phyloP scores from a whole-genome alignment of 1,139 yeast genomes.

The Spencermartinsiella ligniputridi region DNA sequence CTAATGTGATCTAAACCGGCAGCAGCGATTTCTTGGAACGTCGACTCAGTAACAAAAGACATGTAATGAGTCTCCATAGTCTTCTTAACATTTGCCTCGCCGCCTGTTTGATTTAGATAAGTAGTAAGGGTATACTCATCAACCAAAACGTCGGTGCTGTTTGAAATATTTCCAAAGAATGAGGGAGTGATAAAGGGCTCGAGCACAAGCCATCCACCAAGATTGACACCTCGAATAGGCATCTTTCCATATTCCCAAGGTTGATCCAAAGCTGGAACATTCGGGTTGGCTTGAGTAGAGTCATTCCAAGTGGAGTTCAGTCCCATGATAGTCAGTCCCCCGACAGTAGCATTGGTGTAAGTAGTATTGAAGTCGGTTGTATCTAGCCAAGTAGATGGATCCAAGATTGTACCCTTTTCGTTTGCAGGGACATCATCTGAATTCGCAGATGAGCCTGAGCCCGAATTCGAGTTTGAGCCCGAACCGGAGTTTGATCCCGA shows the following conservation, averaged over 20 bases:
- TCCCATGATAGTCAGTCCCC: slow-evolving; percentile 37
- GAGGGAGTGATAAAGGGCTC: slow-evolving; percentile 86
- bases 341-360: slow-evolving; percentile 33
- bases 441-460: slow-evolving; percentile 6
- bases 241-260: slow-evolving; percentile 44
- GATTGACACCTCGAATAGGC: slow-evolving; percentile 69
- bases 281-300: slow-evolving; percentile 24
- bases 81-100: slow-evolving; percentile 39
- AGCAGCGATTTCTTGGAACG: slow-evolving; percentile 56
- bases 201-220: slow-evolving; percentile 89
- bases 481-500: neutral
- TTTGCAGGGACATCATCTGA: slow-evolving; percentile 20
- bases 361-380: slow-evolving; percentile 35
- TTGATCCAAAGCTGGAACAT: slow-evolving; percentile 28
- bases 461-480: neutral
- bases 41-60: slow-evolving; percentile 67
- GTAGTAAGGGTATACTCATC: slow-evolving; percentile 41
- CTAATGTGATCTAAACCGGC: slow-evolving; percentile 80
- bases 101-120: slow-evolving; percentile 40
- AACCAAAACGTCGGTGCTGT: slow-evolving; percentile 26
- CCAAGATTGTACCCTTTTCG: slow-evolving; percentile 29
- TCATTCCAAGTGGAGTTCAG: slow-evolving; percentile 32
- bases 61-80: slow-evolving; percentile 63
- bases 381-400: slow-evolving; percentile 34
- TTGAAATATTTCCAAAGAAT: slow-evolving; percentile 48